Base-by-base conservation (phyloP, 176 grass and related monocot genomes). In the Oryza brachyantha region DNA sequence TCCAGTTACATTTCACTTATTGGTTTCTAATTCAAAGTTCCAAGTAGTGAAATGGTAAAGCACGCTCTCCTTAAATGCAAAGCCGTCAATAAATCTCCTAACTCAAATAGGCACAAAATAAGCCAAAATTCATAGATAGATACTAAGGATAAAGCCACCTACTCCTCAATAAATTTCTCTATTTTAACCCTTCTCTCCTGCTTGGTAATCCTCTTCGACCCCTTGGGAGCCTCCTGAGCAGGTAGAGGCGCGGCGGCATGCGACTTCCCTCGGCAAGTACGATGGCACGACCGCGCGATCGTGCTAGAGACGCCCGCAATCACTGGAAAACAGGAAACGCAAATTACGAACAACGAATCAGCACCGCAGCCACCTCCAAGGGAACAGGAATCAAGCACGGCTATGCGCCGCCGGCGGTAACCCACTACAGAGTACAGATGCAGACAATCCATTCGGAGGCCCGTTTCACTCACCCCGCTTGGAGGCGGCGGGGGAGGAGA, bases 161-260 rank as follows among this genome's bases (percentile, higher is more conserved):
- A 95, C 93, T 87, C 77, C 36, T 89, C 89, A 36, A 95, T 50
- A 39, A 87, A 92, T 67, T 88, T 82, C 82, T 63, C 61, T 26
- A 95, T 77, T 43, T 34, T 52, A 28, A 36, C 22, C 59, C 66
- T 85, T 64, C 89, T 85, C 35, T 92, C 81, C 66, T 78, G 28
- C 50, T 70, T 90, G 7, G 74, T 8, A 29, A 87, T 59, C 64
- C 60, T 90, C 75, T 79, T 92, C 61, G 1, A 58, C 28, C 61
- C 81, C 50, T 83, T 92, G 1, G 39, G 68, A 6, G 68, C 31
- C 52, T 87, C 88, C 69, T 82, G 67, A 39, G 93, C 65, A 17
- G 86, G 75, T 48, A 90, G 68, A 68, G 81, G 88, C 48, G 89
- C 64, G 45, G 89, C 64, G 54, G 69, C 84, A 38, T 92, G 80